phyloP scores from a whole-genome alignment of 495 filamentous ascomycete genomes.

The Entonaema liquescens region DNA sequence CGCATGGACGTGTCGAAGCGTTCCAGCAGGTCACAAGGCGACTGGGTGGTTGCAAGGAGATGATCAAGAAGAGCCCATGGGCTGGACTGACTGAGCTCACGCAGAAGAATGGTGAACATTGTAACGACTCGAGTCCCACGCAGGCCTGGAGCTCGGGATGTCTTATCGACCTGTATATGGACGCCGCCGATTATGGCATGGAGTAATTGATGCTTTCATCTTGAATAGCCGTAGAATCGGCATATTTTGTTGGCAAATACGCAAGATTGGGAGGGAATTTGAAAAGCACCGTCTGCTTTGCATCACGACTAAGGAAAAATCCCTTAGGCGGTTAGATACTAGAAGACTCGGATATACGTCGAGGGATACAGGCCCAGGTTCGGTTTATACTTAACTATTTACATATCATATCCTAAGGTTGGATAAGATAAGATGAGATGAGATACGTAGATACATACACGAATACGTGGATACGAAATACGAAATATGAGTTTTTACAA shows the following conservation, averaged over 20 bases:
- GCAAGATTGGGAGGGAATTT: background rate
- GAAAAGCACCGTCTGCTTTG: background rate
- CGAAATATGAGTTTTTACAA: background rate
- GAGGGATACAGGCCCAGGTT: background rate
- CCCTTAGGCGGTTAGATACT: background rate
- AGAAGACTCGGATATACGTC: background rate
- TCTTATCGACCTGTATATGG: conserved; percentile 92
- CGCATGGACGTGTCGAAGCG: conserved; percentile 73
- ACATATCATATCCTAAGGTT: background rate
- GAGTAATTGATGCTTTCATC: conserved; percentile 19
- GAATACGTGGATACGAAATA: conserved; percentile 1
- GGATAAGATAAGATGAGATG: background rate
- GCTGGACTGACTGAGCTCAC: conserved; percentile 94
- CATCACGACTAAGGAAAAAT: background rate
- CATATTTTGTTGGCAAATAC: background rate
- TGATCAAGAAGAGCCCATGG: conserved; percentile 80
- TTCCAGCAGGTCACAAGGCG: conserved; percentile 93
- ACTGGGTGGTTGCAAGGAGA: conserved; percentile 81
- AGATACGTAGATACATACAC: background rate
- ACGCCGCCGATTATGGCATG: conserved; percentile 68
- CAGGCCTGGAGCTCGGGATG: conserved; percentile 96
- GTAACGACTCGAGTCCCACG: conserved; percentile 89
- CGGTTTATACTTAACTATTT: background rate
- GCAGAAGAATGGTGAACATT: conserved; percentile 84
- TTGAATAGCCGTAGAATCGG: background rate